Evolutionary conservation across 805 yeast genomes (phyloP), one percentile per base, ranked within the genome.

Genomic region (Ogataea paradorogensis): DNA sequence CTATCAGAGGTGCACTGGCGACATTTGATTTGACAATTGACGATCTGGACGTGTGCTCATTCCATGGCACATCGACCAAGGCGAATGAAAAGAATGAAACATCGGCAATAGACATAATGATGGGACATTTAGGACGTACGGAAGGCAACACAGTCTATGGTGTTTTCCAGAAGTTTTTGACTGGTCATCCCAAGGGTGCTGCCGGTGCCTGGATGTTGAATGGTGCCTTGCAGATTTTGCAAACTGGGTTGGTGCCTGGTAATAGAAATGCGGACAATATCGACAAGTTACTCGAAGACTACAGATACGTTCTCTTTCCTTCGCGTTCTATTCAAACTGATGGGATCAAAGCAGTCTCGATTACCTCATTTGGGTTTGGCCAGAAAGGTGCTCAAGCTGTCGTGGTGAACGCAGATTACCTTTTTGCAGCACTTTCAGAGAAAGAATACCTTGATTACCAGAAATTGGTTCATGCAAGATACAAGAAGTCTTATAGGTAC

Each of bases 191-290:
- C 58, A 93, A 93, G 85, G 99, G 99, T 79, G 99, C 99, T 57
- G 99, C 99, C 43, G 99, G 97, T 77, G 98, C 99, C 43, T 93
- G 99, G 99, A 93, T 93, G 99, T 71, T 93, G 78, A 95, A 93
- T 68, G 99, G 99, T 69, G 96, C 88, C 42, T 71, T 93, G 53
- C 99, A 93, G 74, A 82, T 90, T 53, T 74, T 93, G 65, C 84
- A 87, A 71, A 66, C 85, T 58, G 98, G 99, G 68, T 60, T 90
- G 58, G 95, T 93, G 55, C 99, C 99, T 55, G 99, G 99, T 66
- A 93, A 93, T 78, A 81, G 97, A 69, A 95, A 93, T 60, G 99
- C 99, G 50, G 99, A 93, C 68, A 93, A 93, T 62, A 80, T 93
- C 56, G 99, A 93, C 69, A 74, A 79, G 59, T 61, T 74, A 15